Conservation (phyloP, 106 monocot genomes). For the Ottelia alismoides region DNA sequence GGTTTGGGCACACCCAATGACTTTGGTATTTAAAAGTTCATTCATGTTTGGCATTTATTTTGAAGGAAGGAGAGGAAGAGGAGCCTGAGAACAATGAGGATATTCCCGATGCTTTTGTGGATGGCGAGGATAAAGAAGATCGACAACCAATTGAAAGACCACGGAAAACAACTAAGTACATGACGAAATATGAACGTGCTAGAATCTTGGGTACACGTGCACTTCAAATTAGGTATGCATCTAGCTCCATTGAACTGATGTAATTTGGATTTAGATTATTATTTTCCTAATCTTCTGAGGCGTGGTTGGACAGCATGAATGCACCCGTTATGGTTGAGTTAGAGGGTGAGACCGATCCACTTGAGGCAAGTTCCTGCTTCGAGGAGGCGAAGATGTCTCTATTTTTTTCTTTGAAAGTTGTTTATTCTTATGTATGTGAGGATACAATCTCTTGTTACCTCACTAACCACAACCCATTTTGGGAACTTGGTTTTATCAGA, state of each 20-base stretch:
- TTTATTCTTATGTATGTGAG: not conserved
- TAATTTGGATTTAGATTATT: not conserved
- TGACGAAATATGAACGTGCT: conserved; percentile 65
- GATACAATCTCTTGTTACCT: not conserved
- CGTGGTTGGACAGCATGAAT: conserved; percentile 47
- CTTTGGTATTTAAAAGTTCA: no score
- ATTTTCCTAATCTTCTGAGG: no score
- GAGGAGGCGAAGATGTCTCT: not conserved
- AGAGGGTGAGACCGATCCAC: conserved; percentile 61
- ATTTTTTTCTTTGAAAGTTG: not conserved
- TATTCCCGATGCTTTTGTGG: conserved; percentile 34
- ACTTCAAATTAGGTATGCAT: conserved; percentile 46
- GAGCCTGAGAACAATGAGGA: conserved; percentile 62
- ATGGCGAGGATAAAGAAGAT: conserved; percentile 12
- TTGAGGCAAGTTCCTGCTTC: conserved; percentile 20
- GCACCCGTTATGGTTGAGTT: conserved; percentile 68
- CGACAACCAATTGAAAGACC: conserved; percentile 16
- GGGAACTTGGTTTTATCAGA: conserved; percentile 1
- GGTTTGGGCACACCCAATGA: no score
- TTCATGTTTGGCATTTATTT: no score
- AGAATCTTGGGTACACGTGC: conserved; percentile 61
- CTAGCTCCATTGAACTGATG: not conserved
- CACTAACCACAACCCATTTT: not conserved
- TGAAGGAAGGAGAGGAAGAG: conserved; percentile 71
- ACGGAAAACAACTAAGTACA: conserved; percentile 56